phyloP scores from a whole-genome alignment of 1,284 basidiomycete species.

The Sporisorium reilianum region DNA sequence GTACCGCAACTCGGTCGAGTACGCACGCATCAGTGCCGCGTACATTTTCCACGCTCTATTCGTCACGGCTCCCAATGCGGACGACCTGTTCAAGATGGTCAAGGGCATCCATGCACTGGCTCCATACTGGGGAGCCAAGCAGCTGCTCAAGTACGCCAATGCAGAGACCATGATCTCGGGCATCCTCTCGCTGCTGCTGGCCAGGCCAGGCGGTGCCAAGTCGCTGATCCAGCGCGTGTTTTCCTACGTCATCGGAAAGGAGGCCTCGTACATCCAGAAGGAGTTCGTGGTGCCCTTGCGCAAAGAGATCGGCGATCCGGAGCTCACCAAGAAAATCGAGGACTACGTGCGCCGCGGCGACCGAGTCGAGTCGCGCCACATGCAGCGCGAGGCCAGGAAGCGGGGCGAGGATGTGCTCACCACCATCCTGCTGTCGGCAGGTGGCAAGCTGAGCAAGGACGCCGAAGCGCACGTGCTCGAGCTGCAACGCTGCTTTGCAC shows the following conservation, averaged over 20 bases:
- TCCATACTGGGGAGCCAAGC: constrained; percentile 68
- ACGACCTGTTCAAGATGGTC: constrained; percentile 63
- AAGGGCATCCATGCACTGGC: constrained; percentile 64
- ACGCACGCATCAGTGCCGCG: constrained; percentile 62
- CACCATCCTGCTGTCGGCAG: constrained; percentile 57
- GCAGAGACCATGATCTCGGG: constrained; percentile 66
- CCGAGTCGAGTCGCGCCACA: constrained; percentile 51
- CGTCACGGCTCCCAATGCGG: constrained; percentile 61
- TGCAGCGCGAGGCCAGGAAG: constrained; percentile 49
- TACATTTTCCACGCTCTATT: constrained; percentile 64
- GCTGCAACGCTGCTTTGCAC: constrained; percentile 61
- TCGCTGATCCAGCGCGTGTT: constrained; percentile 67
- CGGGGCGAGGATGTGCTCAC: constrained; percentile 66
- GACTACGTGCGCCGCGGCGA: constrained; percentile 64
- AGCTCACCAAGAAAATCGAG: constrained; percentile 62
- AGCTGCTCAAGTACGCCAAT: constrained; percentile 65
- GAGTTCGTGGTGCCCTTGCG: constrained; percentile 62
- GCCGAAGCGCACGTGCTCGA: constrained; percentile 56
- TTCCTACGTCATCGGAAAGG: constrained; percentile 59
- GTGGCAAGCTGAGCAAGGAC: constrained; percentile 42
- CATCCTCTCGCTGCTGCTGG: constrained; percentile 64
- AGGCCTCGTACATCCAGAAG: constrained; percentile 59
- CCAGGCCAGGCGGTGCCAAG: constrained; percentile 65
- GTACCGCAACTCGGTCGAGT: constrained; percentile 65
- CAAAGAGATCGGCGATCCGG: constrained; percentile 60